Base-by-base conservation (phyloP, 768 basidiomycete genomes). In the Auricularia auricula-judae region DNA sequence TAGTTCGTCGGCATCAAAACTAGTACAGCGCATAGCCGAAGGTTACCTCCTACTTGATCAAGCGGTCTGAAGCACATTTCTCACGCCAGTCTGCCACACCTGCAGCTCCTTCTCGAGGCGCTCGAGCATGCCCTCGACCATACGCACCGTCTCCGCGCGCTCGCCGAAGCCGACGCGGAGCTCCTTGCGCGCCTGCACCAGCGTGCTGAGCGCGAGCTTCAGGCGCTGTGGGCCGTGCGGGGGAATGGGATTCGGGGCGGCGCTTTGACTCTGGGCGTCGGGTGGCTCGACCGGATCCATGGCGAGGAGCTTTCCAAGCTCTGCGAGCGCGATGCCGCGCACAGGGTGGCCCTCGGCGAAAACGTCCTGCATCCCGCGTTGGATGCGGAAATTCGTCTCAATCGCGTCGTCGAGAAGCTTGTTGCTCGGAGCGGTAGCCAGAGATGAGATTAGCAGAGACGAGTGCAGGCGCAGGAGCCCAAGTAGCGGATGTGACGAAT, bases 231-330 rank as follows among this genome's bases (percentile, higher is more conserved):
- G 79, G 0, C 88, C 89, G 3, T 83, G 86, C 0, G 89, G 90
- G 3, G 87, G 89, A 71, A 86, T 90, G 8, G 7, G 39, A 14
- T 42, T 11, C 63, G 34, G 51, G 35, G 64, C 67, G 23, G 39
- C 71, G 18, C 69, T 67, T 54, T 14, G 59, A 8, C 35, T 21
- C 12, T 36, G 51, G n/a, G 68, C 66, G 39, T 69, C 65, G 1
- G 72, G 72, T 3, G 84, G 82, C 3, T 42, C 39, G 39, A 14
- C 8, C 12, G 74, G 72, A 0, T 93, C 89, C 0, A 93, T 87
- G 0, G 84, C 83, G 4, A 94, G 78, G 5, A 93, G 75, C 75
- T 93, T 94, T 0, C 89, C 92, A 4, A 91, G 78, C 72, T 95
- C 93, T 2, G 87, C 85, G 7, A 87, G 76, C 3, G 88, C 85